Evolutionary conservation across 352 stramenopile species (phyloP).

Genomic region (Phytopythium boreale): DNA sequence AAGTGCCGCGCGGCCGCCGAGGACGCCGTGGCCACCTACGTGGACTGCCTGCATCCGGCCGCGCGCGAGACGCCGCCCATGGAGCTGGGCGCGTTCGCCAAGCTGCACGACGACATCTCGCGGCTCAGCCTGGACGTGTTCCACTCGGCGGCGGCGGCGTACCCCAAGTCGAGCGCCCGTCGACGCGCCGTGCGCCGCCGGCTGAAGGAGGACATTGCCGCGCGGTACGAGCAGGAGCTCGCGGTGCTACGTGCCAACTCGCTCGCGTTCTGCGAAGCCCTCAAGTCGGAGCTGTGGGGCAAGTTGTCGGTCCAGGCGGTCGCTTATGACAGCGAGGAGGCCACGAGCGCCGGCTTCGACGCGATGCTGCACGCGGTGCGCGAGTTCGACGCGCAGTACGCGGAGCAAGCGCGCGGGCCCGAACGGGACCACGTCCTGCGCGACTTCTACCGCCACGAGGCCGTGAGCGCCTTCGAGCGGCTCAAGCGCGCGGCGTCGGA

Average conservation of each 20-base stretch:
- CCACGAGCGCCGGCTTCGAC: constrained; percentile 16
- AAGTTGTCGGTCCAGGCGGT: constrained; percentile 21
- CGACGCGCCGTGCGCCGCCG: constrained; percentile 41
- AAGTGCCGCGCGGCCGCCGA: constrained; percentile 47
- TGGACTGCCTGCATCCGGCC: constrained; percentile 67
- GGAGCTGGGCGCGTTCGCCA: constrained; percentile 56
- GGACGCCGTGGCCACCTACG: constrained; percentile 67
- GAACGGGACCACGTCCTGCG: constrained; percentile 49
- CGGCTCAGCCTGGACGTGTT: constrained; percentile 72
- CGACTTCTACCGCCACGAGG: constrained; percentile 57
- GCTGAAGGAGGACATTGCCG: constrained; percentile 49
- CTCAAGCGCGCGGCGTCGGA: constrained; percentile 48
- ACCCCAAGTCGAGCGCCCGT: constrained; percentile 33
- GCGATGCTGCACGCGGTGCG: constrained; percentile 43
- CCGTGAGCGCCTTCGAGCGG: constrained; percentile 47
- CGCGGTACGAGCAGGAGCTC: constrained; percentile 37
- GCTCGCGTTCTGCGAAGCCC: constrained; percentile 40
- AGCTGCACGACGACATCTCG: constrained; percentile 70
- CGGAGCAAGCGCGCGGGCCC: constrained; percentile 40
- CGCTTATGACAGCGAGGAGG: neutral
- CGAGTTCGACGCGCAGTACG: constrained; percentile 53
- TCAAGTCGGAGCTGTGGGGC: constrained; percentile 40
- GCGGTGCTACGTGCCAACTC: constrained; percentile 41
- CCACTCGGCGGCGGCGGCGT: constrained; percentile 34
- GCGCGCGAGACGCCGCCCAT: constrained; percentile 55